Evolutionary conservation across 2,329 filamentous ascomycete genomes (phyloP), one percentile per base, ranked within the genome.

Genomic region (Monosporascus cannonballus): DNA sequence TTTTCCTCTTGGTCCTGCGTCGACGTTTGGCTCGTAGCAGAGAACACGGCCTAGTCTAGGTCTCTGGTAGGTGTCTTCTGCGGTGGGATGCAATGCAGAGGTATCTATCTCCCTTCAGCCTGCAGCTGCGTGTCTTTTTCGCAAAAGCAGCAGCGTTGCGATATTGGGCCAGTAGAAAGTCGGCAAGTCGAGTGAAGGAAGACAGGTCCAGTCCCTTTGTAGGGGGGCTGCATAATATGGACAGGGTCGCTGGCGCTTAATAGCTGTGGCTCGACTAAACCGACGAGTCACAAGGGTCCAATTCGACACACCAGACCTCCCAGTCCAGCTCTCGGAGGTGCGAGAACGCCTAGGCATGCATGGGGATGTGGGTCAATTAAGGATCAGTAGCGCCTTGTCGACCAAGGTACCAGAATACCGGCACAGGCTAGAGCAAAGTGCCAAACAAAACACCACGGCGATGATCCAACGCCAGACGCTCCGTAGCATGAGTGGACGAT

Each of bases 211-310:
- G 48, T 34, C 47, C 47, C 42, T 14, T 14, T 34, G 30, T 5
- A 48, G 54, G 59, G 60, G 71, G 72, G 70, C 72, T 76, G 76
- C 76, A 77, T 72, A 69, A 67, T 68, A 64, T 67, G 72, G 75
- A 52, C 59, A 63, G 76, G 78, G 74, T 73, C 72, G 41, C 68
- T 75, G 73, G 79, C 79, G 79, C 79, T 82, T 82, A 82, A 70
- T 64, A 67, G 65, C 67, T 60, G 68, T 66, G 71, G 64, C 67
- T 73, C 70, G 67, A 71, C 71, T 72, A 68, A 65, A 65, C 67
- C 64, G 67, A 64, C 72, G 66, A 72, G 65, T 70, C 65, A 71
- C 62, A 69, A 58, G 53, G 54, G 51, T 15, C 34, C 50, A 56
- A 59, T 58, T 56, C 51, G 52, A 60, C 56, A 54, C 58, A 54